Percentiles rank a stretch among this genome's conserved stretches.
These are phyloP conservation scores for Amanita pseudoporphyria DNA, from an alignment of 768 basidiomycete species.

Conservation along the genomic window DNA sequence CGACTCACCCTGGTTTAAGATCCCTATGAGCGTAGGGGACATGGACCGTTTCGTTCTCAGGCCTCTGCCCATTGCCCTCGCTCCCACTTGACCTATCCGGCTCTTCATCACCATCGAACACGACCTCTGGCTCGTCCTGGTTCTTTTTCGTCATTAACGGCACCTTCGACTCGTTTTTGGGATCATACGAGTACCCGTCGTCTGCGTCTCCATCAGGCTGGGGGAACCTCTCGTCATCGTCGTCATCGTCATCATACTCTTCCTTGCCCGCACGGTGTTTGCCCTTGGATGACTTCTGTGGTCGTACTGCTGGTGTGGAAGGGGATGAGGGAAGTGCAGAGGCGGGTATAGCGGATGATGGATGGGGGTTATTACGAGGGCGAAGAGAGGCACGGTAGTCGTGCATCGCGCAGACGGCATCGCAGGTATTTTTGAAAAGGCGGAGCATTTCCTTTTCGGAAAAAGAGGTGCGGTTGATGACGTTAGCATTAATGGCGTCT, in stretches of 20 bases:
- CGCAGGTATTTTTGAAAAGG: constrained; percentile 90
- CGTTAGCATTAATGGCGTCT: constrained; percentile 84
- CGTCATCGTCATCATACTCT: constrained; percentile 42
- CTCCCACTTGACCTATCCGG: constrained; percentile 31
- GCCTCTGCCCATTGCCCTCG: constrained; percentile 14
- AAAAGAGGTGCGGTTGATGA: constrained; percentile 74
- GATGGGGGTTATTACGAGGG: not conserved
- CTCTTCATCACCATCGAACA: constrained; percentile 81
- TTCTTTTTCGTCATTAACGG: constrained; percentile 50
- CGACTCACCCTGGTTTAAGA: constrained; percentile 84
- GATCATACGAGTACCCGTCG: constrained; percentile 64
- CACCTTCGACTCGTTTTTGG: constrained; percentile 29
- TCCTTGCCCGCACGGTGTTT: not conserved
- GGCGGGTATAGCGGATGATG: constrained; percentile 10
- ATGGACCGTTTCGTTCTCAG: constrained; percentile 26
- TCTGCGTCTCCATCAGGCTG: constrained; percentile 70
- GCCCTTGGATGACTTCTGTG: constrained; percentile 8
- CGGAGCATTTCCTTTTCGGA: constrained; percentile 83
- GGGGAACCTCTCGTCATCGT: constrained; percentile 64
- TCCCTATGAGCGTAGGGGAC: constrained; percentile 96
- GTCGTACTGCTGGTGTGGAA: not conserved
- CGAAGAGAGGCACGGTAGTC: constrained; percentile 48
- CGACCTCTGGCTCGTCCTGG: constrained; percentile 39
- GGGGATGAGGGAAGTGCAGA: constrained; percentile 9
- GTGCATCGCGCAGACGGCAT: constrained; percentile 93